Conservation (phyloP, 306 rosid species). For the Sophora flavescens region DNA sequence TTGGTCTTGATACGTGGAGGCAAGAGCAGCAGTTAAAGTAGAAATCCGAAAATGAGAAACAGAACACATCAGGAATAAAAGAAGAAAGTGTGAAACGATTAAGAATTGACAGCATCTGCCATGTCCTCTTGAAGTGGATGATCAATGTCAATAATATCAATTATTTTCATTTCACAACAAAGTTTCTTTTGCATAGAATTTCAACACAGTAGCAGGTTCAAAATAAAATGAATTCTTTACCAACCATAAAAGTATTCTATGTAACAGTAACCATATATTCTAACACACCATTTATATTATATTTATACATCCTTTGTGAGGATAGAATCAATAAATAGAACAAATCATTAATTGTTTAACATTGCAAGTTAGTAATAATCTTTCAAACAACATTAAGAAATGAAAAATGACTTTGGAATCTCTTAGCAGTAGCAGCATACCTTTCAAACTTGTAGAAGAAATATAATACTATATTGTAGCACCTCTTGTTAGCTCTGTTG, state of each 20-base stretch:
- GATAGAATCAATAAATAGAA: too few relatives aligned
- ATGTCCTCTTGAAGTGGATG: constrained; percentile 8
- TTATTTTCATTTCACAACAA: neutral
- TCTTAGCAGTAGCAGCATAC: too few relatives aligned
- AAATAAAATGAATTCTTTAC: neutral
- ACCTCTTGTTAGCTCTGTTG: too few relatives aligned
- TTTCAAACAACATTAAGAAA: too few relatives aligned
- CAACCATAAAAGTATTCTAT: neutral
- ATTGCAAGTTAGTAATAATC: too few relatives aligned
- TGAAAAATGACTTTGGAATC: too few relatives aligned
- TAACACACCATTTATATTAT: constrained; percentile 65
- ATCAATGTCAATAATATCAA: too few relatives aligned
- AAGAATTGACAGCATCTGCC: constrained; percentile 3
- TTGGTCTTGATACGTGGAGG: constrained; percentile 23
- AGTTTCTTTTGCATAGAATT: neutral
- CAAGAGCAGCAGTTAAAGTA: constrained; percentile 8
- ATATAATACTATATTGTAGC: too few relatives aligned
- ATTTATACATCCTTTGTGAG: too few relatives aligned
- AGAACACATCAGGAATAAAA: neutral
- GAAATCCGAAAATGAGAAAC: constrained; percentile 19
- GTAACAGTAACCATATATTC: neutral
- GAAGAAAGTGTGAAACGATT: neutral
- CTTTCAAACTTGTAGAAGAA: too few relatives aligned
- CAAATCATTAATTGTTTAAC: too few relatives aligned
- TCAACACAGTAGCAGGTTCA: neutral